Conservation (phyloP, 1,284 basidiomycete species). For the Apiotrichum gracile region DNA sequence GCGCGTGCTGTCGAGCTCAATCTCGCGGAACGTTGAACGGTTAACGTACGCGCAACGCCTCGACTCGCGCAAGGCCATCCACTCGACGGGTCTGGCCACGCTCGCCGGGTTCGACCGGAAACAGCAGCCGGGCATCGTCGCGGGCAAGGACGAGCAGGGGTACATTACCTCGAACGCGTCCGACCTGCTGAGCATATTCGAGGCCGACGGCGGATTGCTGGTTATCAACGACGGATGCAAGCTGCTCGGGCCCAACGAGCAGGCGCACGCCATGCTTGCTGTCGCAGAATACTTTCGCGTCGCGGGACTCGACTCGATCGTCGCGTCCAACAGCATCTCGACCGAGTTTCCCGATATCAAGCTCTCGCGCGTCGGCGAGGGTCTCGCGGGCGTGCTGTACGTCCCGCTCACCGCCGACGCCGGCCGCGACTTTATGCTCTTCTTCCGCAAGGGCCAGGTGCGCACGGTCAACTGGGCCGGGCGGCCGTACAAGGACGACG, state of each 20-base stretch:
- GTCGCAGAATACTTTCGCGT: slow-evolving; percentile 78
- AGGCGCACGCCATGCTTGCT: slow-evolving; percentile 78
- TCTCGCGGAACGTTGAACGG: slow-evolving; percentile 77
- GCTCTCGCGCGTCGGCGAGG: slow-evolving; percentile 61
- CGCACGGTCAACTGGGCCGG: slow-evolving; percentile 73
- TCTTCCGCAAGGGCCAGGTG: slow-evolving; percentile 71
- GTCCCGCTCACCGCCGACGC: slow-evolving; percentile 64
- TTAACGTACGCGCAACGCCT: slow-evolving; percentile 72
- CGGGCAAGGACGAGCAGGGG: slow-evolving; percentile 41
- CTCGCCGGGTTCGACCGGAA: slow-evolving; percentile 46
- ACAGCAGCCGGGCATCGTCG: too few species aligned
- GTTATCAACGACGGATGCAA: slow-evolving; percentile 82
- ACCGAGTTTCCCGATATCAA: slow-evolving; percentile 71
- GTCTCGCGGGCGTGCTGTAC: slow-evolving; percentile 71
- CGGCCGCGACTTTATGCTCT: slow-evolving; percentile 70
- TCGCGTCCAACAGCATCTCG: slow-evolving; percentile 61
- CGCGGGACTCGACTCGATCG: slow-evolving; percentile 62
- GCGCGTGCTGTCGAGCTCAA: slow-evolving; percentile 71
- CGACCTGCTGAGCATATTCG: slow-evolving; percentile 72
- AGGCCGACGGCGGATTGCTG: slow-evolving; percentile 76
- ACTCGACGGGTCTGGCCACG: neutral
- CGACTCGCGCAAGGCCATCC: slow-evolving; percentile 63
- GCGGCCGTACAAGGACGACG: slow-evolving; percentile 58
- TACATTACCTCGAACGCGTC: slow-evolving; percentile 84
- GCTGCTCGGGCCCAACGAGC: slow-evolving; percentile 63